Evolutionary conservation across 2,329 filamentous ascomycete species (phyloP), one percentile per base, ranked within the genome.

Genomic region (Exophiala lecanii-corni): DNA sequence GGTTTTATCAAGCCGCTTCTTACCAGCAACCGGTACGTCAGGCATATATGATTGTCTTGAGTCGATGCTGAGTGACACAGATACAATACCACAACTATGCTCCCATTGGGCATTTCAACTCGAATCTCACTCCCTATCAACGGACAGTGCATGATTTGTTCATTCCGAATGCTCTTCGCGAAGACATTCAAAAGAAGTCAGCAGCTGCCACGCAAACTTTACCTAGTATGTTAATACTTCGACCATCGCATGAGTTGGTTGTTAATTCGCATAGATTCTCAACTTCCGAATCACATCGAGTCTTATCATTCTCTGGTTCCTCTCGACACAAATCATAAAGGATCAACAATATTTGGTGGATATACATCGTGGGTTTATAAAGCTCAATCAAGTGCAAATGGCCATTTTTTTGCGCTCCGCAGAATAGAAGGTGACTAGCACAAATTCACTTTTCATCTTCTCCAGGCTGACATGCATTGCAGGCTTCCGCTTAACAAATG

Each of bases 351-450:
- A 12, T 96, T 96, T 64, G 55, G 54, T 19, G 88, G 89, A 19
- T 94, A 88, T 58, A 80, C 84, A 4, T 95, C 84, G 56, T 97
- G 89, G 88, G 79, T 95, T 1, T 98, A 96, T 70, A 97, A 97
- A 68, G 91, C 89, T 6, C 82, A 84, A 17, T 94, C 88, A 5
- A 83, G 78, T 63, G 92, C 92, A 61, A 91, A 91, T 56, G 92
- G 89, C 9, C 82, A 86, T 53, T 80, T 82, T n/a, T 97, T 94
- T 65, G 88, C 84, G 44, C 71, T 98, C 35, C 79, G 92, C 50
- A 78, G 92, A 49, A 76, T 98, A 16, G 89, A 96, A 73, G 85
- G 81, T 79, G 63, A 40, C 62, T 23, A 9, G 10, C 12, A 16
- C 30, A 4, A 32, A 7, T n/a, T 23, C 4, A 9, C 26, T n/a